Percentiles rank a stretch among this genome's conserved stretches.
Evolutionary conservation across 2,329 filamentous ascomycete species (phyloP).

Genomic region (Gnomoniopsis smithogilvyi): DNA sequence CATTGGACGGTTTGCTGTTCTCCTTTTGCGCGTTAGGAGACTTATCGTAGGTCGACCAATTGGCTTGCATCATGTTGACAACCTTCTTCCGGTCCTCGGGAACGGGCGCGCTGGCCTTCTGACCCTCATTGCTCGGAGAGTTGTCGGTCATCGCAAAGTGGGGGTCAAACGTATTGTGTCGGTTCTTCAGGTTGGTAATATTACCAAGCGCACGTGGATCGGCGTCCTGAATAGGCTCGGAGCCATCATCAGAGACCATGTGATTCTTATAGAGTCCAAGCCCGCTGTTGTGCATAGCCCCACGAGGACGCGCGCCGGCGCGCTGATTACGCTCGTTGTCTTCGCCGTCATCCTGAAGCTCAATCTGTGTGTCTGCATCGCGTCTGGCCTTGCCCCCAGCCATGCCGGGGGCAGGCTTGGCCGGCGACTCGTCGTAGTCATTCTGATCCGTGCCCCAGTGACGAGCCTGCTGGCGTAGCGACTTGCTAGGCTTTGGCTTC

Average conservation of each 20-base stretch:
- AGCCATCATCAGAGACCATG: constrained; percentile 59
- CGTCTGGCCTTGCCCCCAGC: constrained; percentile 65
- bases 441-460: constrained; percentile 76
- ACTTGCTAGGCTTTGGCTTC: constrained; percentile 62
- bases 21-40: constrained; percentile 53
- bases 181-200: constrained; percentile 70
- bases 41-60: constrained; percentile 54
- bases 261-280: constrained; percentile 75
- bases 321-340: constrained; percentile 54
- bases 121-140: constrained; percentile 47
- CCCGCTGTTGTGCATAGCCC: constrained; percentile 63
- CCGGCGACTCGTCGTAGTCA: constrained; percentile 55
- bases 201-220: constrained; percentile 53
- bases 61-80: constrained; percentile 70
- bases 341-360: constrained; percentile 75
- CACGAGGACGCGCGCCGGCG: constrained; percentile 44
- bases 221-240: constrained; percentile 32
- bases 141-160: constrained; percentile 77
- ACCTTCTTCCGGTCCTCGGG: constrained; percentile 63
- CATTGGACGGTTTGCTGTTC: constrained; percentile 38
- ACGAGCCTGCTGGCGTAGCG: constrained; percentile 64
- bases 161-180: constrained; percentile 71
- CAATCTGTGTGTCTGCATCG: constrained; percentile 79
- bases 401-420: constrained; percentile 41
- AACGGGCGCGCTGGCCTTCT: constrained; percentile 27